A percentile compares a stretch with the other conserved stretches of the same genome.
phyloP scores from a whole-genome alignment of 78 protist species.

The Cyanophora paradoxa region DNA sequence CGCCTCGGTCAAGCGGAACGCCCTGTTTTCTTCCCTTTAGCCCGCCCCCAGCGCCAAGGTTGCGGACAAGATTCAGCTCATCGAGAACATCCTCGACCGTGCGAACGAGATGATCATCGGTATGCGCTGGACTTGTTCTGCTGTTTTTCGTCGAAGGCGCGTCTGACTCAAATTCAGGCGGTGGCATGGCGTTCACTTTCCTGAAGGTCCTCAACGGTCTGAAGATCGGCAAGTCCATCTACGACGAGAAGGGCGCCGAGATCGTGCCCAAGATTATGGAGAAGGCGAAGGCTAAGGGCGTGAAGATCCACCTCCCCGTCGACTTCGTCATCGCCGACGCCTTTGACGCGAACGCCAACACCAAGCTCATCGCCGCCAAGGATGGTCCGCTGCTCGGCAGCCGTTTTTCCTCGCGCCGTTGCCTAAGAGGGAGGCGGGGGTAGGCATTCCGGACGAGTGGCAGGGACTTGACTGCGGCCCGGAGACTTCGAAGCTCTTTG shows the following conservation, averaged over 20 bases:
- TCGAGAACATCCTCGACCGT: conserved; percentile 84
- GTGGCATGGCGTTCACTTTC: conserved; percentile 98
- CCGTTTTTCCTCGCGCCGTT: too few species aligned
- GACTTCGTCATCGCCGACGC: conserved; percentile 83
- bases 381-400: too few species aligned
- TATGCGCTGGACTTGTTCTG: too few species aligned
- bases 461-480: conserved; percentile 97
- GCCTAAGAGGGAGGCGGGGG: conserved; percentile 14
- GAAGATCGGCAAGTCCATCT: conserved; percentile 77
- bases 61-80: conserved; percentile 93
- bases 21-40: neutral
- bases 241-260: conserved; percentile 75
- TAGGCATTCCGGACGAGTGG: conserved; percentile 85
- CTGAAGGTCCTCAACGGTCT: conserved; percentile 53
- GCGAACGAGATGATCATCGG: conserved; percentile 93
- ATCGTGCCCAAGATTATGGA: conserved; percentile 66
- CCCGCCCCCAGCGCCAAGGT: conserved; percentile 61
- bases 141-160: too few species aligned
- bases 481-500: conserved; percentile 46
- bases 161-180: too few species aligned
- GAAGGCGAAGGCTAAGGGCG: conserved; percentile 73
- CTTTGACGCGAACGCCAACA: conserved; percentile 62
- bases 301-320: conserved; percentile 77
- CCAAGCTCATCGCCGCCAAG: too few species aligned
- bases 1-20: neutral